These are phyloP conservation scores for Solanum chaucha DNA, from an alignment of 257 asterid genomes.

Conservation along the genomic window DNA sequence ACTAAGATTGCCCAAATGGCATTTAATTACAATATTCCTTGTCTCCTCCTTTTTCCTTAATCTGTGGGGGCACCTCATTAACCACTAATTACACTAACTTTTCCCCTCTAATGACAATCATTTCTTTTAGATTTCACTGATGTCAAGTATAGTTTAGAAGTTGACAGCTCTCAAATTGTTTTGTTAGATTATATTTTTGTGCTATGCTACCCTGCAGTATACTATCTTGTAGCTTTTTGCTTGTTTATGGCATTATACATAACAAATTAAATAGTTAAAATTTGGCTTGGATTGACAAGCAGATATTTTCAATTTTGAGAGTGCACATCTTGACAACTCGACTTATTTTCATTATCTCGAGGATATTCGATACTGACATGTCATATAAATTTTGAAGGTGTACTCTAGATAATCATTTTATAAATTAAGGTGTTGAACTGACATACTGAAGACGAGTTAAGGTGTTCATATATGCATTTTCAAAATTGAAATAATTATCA, in stretches of 20 bases:
- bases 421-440: not conserved
- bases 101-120: slow-evolving; percentile 2
- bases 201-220: not conserved
- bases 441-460: not conserved
- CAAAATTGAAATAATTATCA: not conserved
- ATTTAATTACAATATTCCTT: slow-evolving; percentile 15
- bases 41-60: slow-evolving; percentile 19
- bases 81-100: slow-evolving; percentile 20
- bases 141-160: slow-evolving; percentile 35
- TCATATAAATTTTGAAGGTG: not conserved
- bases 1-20: slow-evolving; percentile 12
- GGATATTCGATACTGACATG: not conserved
- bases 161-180: slow-evolving; percentile 31
- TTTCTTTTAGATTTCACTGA: slow-evolving; percentile 22
- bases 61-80: slow-evolving; percentile 24
- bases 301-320: not conserved
- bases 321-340: not conserved
- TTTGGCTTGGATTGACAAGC: not conserved
- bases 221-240: not conserved
- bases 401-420: not conserved
- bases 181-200: not conserved
- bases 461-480: not conserved
- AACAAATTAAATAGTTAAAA: not conserved
- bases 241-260: not conserved
- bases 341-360: not conserved